A percentile compares a stretch with the other conserved stretches of the same genome.
Evolutionary conservation across 2,329 filamentous ascomycete species (phyloP).

Genomic region (Colletotrichum destructivum): DNA sequence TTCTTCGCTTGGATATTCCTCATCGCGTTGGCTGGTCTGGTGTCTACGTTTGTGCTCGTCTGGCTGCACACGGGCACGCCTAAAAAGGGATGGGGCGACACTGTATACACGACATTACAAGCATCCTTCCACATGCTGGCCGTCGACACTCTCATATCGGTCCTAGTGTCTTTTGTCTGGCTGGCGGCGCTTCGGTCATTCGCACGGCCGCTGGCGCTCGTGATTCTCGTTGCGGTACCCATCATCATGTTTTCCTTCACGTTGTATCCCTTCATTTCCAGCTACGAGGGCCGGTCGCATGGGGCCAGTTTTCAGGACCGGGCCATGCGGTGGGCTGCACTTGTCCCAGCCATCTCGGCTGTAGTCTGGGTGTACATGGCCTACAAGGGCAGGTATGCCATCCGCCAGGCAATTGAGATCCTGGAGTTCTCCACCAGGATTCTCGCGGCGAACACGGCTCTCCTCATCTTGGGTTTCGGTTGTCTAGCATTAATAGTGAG

Average conservation of each 20-base stretch:
- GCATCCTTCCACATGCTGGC: constrained; percentile 91
- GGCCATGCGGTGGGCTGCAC: constrained; percentile 88
- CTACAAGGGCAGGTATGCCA: constrained; percentile 82
- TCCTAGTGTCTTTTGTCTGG: constrained; percentile 92
- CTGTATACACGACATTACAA: constrained; percentile 91
- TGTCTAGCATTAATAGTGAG: constrained; percentile 82
- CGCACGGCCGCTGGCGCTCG: constrained; percentile 84
- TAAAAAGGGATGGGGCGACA: constrained; percentile 86
- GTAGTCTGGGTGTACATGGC: constrained; percentile 88
- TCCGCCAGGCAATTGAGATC: constrained; percentile 88
- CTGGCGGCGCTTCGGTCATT: constrained; percentile 90
- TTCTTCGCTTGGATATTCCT: constrained; percentile 95
- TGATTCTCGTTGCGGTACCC: constrained; percentile 88
- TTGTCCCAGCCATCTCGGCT: constrained; percentile 81
- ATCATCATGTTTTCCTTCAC: constrained; percentile 90
- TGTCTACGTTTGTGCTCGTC: constrained; percentile 90
- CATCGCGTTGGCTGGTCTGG: constrained; percentile 85
- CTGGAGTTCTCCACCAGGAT: constrained; percentile 94
- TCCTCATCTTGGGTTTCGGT: constrained; percentile 86
- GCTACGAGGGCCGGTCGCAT: constrained; percentile 83
- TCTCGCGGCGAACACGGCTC: constrained; percentile 84
- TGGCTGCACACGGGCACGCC: constrained; percentile 89
- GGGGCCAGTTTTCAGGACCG: constrained; percentile 88
- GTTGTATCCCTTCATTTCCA: constrained; percentile 91
- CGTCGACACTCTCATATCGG: constrained; percentile 90